Evolutionary conservation across 768 basidiomycete species (phyloP), one percentile per base, ranked within the genome.

Genomic region (Dictyophora rubrovolvata): DNA sequence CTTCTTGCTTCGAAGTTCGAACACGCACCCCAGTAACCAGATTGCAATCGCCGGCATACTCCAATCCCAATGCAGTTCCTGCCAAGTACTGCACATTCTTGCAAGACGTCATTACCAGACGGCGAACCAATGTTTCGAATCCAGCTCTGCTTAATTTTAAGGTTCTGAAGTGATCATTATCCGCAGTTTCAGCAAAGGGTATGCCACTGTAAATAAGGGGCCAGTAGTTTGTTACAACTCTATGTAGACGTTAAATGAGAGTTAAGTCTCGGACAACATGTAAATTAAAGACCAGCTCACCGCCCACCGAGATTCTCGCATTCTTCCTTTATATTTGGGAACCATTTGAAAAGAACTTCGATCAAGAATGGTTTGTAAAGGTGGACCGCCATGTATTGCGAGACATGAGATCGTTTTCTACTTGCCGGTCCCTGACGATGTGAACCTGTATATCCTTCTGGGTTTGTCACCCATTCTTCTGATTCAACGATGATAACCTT

Each of bases 41-140:
- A 12, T 23, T 18, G 20, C 59, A 54, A 50, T 66, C 60, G 16
- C 55, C 28, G 49, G 67, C 63, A 10, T 58, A 34, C 5, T 49
- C 47, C 11, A 70, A 47, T 18, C 68, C 69, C n/a, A 66, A 69
- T 5, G 69, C 71, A 0, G 67, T 67, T 1, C 70, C 71, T 11
- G 63, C 60, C 1, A 67, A 36, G 36, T 65, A 61, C 18, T 63
- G 50, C 37, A 72, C 66, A 33, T 68, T 65, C 14, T 65, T 48
- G 1, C 59, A 56, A 21, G 63, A 60, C 11, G 61, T 62, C n/a
- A 66, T 16, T n/a, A 71, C 62, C 1, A 71, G 65, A 12, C 70
- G 67, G 22, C 69, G 63, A 16, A 73, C 53, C 5, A 72, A 60
- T 5, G 69, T 71, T 60, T 73, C 72, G 33, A 68, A 62, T 23